phyloP scores from a whole-genome alignment of 2,329 filamentous ascomycete species.

The Phaeosphaeriaceae sp. region DNA sequence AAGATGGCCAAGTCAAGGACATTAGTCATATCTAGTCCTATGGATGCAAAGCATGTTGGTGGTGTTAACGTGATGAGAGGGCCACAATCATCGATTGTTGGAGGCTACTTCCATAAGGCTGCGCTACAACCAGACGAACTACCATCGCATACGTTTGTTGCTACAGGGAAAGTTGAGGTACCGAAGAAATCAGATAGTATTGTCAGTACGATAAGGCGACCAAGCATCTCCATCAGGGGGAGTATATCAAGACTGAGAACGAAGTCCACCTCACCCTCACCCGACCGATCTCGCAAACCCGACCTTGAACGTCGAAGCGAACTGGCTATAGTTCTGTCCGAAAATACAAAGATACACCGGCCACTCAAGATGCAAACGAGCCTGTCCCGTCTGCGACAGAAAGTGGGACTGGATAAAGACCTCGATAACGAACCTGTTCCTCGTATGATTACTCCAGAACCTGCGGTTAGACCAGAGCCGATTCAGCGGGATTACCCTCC shows the following conservation, averaged over 20 bases:
- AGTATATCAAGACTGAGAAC: slow-evolving; percentile 32
- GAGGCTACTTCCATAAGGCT: slow-evolving; percentile 26
- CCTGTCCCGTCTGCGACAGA: slow-evolving; percentile 25
- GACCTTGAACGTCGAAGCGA: slow-evolving; percentile 6
- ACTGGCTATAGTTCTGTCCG: slow-evolving; percentile 1
- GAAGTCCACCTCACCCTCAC: slow-evolving; percentile 23
- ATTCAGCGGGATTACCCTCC: slow-evolving; percentile 6
- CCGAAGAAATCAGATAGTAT: slow-evolving; percentile 38
- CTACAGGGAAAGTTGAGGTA: slow-evolving; percentile 28
- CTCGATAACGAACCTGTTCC: background rate
- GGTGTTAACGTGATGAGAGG: slow-evolving; percentile 37
- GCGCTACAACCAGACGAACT: slow-evolving; percentile 31
- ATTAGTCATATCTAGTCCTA: slow-evolving; percentile 39
- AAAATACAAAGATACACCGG: slow-evolving; percentile 4
- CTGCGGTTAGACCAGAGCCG: background rate
- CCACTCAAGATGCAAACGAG: slow-evolving; percentile 24
- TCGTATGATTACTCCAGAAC: slow-evolving; percentile 2
- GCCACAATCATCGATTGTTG: slow-evolving; percentile 18
- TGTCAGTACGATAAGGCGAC: slow-evolving; percentile 26
- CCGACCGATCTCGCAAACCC: slow-evolving; percentile 13
- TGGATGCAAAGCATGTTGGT: slow-evolving; percentile 41
- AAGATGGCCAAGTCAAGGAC: slow-evolving; percentile 30
- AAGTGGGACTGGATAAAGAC: slow-evolving; percentile 18
- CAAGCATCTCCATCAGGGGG: slow-evolving; percentile 35
- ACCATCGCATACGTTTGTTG: slow-evolving; percentile 35